Base-by-base conservation (phyloP, 2,329 filamentous ascomycete species). In the Talaromyces atroroseus region DNA sequence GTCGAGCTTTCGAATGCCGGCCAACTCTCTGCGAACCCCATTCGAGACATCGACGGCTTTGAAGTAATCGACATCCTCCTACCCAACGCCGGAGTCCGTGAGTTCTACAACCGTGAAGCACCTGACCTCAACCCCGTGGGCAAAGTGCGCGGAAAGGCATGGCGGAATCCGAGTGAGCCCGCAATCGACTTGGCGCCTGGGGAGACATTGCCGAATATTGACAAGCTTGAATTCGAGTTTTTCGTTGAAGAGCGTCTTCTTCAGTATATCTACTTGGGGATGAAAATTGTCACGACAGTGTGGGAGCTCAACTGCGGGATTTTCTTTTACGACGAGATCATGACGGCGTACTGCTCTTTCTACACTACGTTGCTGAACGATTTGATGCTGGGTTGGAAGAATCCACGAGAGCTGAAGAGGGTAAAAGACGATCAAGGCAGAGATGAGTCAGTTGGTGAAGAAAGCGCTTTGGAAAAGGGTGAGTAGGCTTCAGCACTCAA, bases 331-430 rank as follows among this genome's bases (percentile, higher is more conserved):
- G 86, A 85, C 65, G 71, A 77, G 1, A 68, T 87, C 16, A 66
- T 74, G 26, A 77, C 77, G 0, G 67, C 86, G 11, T 80, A 81
- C 56, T 83, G 83, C 2, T 81, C 80, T 0, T 89, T 88, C 66
- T 83, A 88, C 65, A 80, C 76, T 0, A 82, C 83, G 56, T 73
- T 91, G 24, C 80, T 82, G 0, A 89, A 92, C 67, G 82, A 86
- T 62, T 73, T 88, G 61, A 88, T 92, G 85, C 64, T 78, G 21
- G 70, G 78, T 18, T 91, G 82, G 79, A 88, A 84, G 68, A 72
- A 80, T 23, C 85, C 86, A 0, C 68, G 63, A 45, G 52, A 56
- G 29, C 20, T 55, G 10, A 32, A 54, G 11, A 18, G 45, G 8
- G 63, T 63, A 11, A 57, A 52, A 34, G 60, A 61, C 6, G 55